Conservation (phyloP, 2,329 filamentous ascomycete genomes). For the Botryotinia narcissicola region DNA sequence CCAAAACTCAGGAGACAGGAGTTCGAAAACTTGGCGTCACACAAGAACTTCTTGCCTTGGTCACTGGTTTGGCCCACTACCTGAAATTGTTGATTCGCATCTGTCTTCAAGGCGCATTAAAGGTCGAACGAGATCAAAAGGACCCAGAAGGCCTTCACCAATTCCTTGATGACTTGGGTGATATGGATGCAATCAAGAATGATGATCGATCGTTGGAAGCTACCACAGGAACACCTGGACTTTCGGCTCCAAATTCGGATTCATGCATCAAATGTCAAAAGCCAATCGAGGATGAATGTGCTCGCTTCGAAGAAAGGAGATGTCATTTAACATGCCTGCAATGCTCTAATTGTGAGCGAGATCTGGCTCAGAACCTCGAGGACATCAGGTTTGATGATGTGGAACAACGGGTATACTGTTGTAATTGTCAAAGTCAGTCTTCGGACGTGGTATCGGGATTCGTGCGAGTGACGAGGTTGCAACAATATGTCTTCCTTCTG, state of each 20-base stretch:
- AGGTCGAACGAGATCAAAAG: slow-evolving; percentile 80
- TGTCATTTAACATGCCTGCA: slow-evolving; percentile 81
- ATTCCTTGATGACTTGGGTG: slow-evolving; percentile 80
- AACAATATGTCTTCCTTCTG: slow-evolving; percentile 92
- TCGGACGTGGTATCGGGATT: slow-evolving; percentile 60
- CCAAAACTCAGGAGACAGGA: slow-evolving; percentile 91
- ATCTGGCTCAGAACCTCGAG: slow-evolving; percentile 66
- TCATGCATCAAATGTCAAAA: slow-evolving; percentile 79
- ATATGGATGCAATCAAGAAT: slow-evolving; percentile 74
- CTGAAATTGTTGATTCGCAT: slow-evolving; percentile 96
- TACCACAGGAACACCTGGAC: slow-evolving; percentile 60
- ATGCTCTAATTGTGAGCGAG: slow-evolving; percentile 68
- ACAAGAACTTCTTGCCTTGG: slow-evolving; percentile 94
- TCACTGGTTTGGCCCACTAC: slow-evolving; percentile 95
- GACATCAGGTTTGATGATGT: slow-evolving; percentile 69
- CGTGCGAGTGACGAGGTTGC: slow-evolving; percentile 75
- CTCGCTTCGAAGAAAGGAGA: slow-evolving; percentile 68
- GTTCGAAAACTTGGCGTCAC: slow-evolving; percentile 90
- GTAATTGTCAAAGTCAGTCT: slow-evolving; percentile 58
- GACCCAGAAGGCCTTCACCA: slow-evolving; percentile 72
- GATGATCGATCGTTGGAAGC: slow-evolving; percentile 68
- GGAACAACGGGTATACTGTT: slow-evolving; percentile 70
- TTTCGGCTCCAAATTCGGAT: slow-evolving; percentile 77
- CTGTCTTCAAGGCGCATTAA: slow-evolving; percentile 88
- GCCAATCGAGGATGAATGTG: slow-evolving; percentile 92